Evolutionary conservation across 176 grass and related monocot species (phyloP), one percentile per base, ranked within the genome.

Genomic region (Rhipidocladum racemiflorum): DNA sequence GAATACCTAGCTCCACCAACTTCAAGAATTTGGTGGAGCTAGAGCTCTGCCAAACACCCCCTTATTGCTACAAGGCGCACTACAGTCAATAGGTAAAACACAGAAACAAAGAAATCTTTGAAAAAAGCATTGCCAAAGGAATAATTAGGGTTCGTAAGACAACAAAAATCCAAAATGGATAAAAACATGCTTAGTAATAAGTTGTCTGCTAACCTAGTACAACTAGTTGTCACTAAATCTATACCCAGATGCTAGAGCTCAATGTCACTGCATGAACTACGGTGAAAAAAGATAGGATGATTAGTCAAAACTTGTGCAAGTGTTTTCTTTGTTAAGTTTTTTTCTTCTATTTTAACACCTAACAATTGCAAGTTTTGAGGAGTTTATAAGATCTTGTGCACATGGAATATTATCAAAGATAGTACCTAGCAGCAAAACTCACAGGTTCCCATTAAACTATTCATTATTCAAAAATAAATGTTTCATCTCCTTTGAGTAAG

Each of bases 121-220:
- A 61, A 13, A 76, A 75, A 76, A 76, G 13, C 53, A 42, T 42
- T 40, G 30, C 27, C 34, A 1, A 34, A 77, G 27, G 53, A 59
- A 60, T 45, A 84, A 32, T 57, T 68, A 67, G 61, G 70, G 32
- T 21, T 16, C 34, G 7, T 21, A 35, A 24, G 16, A 84, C 27
- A 32, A 44, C 17, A 27, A 6, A 65, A 64, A 84, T 18, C 9
- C 15, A 83, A 54, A 72, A 3, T 64, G 42, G 69, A 75, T 72
- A 74, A 74, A 74, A 4, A 74, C 6, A 79, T 38, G 20, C 18
- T 51, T 66, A 64, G 5, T 6, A 61, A 45, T 85, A 55, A n/a
- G 46, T 15, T 59, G 36, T 34, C 72, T 84, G 30, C 60, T 83
- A 75, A 16, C 46, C 17, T 56, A 67, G 36, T 43, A 69, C 29